These are phyloP conservation scores for Ophiobolus disseminans DNA, from an alignment of 2,329 filamentous ascomycete genomes.

Conservation along the genomic window DNA sequence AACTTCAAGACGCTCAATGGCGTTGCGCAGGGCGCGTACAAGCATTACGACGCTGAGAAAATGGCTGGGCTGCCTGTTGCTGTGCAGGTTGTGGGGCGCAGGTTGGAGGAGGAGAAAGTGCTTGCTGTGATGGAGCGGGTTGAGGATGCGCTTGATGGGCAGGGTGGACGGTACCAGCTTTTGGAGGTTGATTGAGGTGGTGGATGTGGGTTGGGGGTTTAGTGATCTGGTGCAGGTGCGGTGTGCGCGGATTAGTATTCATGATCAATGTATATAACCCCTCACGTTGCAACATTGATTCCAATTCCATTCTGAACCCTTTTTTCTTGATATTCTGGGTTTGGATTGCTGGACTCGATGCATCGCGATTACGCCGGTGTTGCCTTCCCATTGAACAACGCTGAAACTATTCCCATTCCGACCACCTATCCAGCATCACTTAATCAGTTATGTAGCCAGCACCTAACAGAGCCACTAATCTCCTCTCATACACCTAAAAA, in stretches of 20 bases:
- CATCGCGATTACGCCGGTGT: no score
- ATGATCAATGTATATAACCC: neutral
- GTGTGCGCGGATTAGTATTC: neutral
- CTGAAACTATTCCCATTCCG: no score
- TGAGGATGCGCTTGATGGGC: constrained; percentile 72
- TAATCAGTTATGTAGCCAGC: no score
- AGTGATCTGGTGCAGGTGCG: neutral
- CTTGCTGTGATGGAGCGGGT: constrained; percentile 79
- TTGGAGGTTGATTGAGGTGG: constrained; percentile 53
- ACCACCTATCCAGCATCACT: no score
- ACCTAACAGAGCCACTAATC: no score
- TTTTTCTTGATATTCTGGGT: no score
- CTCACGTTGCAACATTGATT: no score
- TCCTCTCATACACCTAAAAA: no score
- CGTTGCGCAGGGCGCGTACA: constrained; percentile 82
- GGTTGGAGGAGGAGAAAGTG: constrained; percentile 88
- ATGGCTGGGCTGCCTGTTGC: constrained; percentile 91
- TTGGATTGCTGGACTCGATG: no score
- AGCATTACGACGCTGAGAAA: constrained; percentile 78
- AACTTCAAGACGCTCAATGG: constrained; percentile 73
- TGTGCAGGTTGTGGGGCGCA: constrained; percentile 80
- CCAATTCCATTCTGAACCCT: no score
- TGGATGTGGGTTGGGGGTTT: neutral
- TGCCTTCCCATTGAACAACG: no score
- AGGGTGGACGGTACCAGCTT: constrained; percentile 59